A percentile compares a stretch with the other conserved stretches of the same genome.
Evolutionary conservation across 1,284 basidiomycete species (phyloP).

Genomic region (Cutaneotrichosporon spelunceum): DNA sequence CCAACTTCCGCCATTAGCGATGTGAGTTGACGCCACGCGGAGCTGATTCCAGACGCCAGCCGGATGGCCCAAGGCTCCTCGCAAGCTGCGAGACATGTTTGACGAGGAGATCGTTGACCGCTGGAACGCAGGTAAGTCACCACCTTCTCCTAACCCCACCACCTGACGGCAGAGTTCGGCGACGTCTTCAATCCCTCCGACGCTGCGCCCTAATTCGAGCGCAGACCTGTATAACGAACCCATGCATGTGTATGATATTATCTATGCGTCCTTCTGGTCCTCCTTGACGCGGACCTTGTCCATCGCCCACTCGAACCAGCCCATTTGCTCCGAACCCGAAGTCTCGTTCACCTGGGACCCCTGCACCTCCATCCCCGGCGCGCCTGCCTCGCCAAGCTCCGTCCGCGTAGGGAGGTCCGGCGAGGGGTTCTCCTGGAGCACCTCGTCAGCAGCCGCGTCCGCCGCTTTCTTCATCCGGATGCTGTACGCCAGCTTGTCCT

Average conservation of each 20-base stretch:
- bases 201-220: not conserved
- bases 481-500: constrained; percentile 31
- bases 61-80: constrained; percentile 1
- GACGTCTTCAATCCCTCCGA: constrained; percentile 30
- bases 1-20: not conserved
- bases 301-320: constrained; percentile 5
- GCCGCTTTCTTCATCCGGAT: constrained; percentile 23
- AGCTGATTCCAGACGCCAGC: constrained; percentile 9
- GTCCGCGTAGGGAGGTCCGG: constrained; percentile 7
- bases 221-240: constrained; percentile 2
- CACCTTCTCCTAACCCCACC: too few relatives aligned
- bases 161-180: constrained; percentile 37
- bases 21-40: not conserved
- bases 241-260: constrained; percentile 12
- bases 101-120: constrained; percentile 40
- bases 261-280: not conserved
- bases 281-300: not conserved
- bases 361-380: not conserved
- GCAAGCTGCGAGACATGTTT: constrained; percentile 26
- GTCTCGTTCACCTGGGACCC: not conserved
- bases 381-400: constrained; percentile 7
- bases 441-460: constrained; percentile 10
- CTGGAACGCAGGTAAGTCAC: constrained; percentile 42
- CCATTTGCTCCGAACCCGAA: not conserved
- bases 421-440: constrained; percentile 6